phyloP scores from a whole-genome alignment of 805 yeast genomes.

The Brettanomyces custersianus region DNA sequence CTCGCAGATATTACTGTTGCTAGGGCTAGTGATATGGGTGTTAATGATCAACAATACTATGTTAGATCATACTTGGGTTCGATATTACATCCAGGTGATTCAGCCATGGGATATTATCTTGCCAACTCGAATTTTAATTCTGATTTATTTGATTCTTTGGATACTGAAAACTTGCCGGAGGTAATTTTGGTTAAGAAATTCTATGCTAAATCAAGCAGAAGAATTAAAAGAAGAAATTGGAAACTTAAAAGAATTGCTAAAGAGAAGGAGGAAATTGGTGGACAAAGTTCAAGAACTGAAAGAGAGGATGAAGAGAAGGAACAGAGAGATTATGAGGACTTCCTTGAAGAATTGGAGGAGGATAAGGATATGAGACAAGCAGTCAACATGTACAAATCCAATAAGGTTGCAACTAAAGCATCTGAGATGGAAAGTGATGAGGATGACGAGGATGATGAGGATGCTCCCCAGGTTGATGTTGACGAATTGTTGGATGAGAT shows the following conservation, averaged over 20 bases:
- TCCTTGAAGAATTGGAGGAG: slow-evolving; percentile 96
- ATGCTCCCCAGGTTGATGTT: slow-evolving; percentile 80
- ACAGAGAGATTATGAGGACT: slow-evolving; percentile 88
- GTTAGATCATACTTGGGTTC: slow-evolving; percentile 91
- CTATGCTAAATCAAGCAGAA: slow-evolving; percentile 71
- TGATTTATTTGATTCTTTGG: slow-evolving; percentile 68
- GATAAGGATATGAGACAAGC: slow-evolving; percentile 90
- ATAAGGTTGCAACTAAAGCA: slow-evolving; percentile 17
- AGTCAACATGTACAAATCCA: slow-evolving; percentile 73
- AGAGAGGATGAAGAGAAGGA: slow-evolving; percentile 87
- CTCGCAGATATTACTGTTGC: slow-evolving; percentile 88
- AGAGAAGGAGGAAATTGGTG: slow-evolving; percentile 82
- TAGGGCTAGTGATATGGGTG: slow-evolving; percentile 82
- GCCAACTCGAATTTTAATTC: slow-evolving; percentile 83
- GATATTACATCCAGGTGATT: slow-evolving; percentile 92
- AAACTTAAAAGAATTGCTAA: slow-evolving; percentile 95
- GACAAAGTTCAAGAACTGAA: slow-evolving; percentile 53
- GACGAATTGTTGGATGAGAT: slow-evolving; percentile 92
- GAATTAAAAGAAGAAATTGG: slow-evolving; percentile 76
- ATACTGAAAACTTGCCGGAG: slow-evolving; percentile 63
- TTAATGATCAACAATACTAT: slow-evolving; percentile 73
- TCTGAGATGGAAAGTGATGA: slow-evolving; percentile 24
- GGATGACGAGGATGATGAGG: slow-evolving; percentile 55
- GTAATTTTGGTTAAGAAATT: slow-evolving; percentile 83
- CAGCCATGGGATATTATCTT: slow-evolving; percentile 84